phyloP scores from a whole-genome alignment of 2,329 filamentous ascomycete genomes.

The Hysterium pulicare region DNA sequence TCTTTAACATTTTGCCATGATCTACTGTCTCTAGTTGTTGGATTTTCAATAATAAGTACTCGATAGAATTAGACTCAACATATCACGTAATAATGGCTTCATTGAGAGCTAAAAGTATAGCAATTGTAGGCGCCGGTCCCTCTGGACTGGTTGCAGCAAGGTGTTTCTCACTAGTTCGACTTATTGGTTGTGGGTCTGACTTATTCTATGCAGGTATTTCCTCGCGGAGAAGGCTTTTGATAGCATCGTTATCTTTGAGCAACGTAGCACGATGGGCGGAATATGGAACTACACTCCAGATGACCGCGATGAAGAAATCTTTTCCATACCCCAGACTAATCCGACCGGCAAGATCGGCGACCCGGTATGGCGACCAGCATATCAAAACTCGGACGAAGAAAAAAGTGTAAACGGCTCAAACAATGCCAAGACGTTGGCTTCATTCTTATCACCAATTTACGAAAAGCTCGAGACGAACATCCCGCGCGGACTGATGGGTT shows the following conservation, averaged over 20 bases:
- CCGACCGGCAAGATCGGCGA: conserved; percentile 59
- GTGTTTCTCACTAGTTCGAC: no score
- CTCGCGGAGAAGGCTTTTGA: conserved; percentile 67
- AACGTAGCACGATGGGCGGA: conserved; percentile 72
- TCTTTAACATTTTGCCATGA: no score
- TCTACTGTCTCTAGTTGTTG: no score
- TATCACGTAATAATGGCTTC: no score
- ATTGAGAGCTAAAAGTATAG: conserved; percentile 50
- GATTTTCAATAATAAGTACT: no score
- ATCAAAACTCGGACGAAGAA: not conserved
- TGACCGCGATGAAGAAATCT: conserved; percentile 44
- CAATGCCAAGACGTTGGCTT: conserved; percentile 41
- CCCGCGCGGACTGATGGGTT: conserved; percentile 75
- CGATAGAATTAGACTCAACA: no score
- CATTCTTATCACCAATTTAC: conserved; percentile 83
- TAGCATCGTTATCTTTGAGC: conserved; percentile 75
- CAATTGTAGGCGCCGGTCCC: conserved; percentile 80
- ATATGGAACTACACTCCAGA: conserved; percentile 76
- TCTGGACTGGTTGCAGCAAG: conserved; percentile 76
- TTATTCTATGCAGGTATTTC: conserved; percentile 56
- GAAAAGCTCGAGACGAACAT: conserved; percentile 83
- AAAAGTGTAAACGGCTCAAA: conserved; percentile 2
- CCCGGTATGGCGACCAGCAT: conserved; percentile 50
- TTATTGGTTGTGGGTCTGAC: no score
- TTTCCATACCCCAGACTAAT: conserved; percentile 64